phyloP scores from a whole-genome alignment of 768 basidiomycete genomes.

The Amanita exitialis region DNA sequence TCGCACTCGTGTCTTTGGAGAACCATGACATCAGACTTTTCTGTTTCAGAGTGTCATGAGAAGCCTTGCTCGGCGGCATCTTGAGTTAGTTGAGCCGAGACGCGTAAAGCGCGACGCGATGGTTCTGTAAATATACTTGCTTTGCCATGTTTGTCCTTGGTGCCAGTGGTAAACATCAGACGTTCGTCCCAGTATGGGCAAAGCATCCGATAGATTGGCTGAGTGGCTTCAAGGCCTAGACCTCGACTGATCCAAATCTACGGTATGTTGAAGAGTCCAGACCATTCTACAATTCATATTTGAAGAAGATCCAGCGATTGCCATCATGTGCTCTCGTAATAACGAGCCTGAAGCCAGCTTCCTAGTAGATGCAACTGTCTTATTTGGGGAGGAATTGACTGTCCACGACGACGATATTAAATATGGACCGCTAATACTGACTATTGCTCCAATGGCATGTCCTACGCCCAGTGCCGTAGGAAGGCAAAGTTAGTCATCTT shows the following conservation, averaged over 20 bases:
- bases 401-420: constrained; percentile 32
- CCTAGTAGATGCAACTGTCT: constrained; percentile 38
- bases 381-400: constrained; percentile 36
- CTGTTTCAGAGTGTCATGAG: constrained; percentile 45
- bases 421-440: constrained; percentile 45
- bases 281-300: constrained; percentile 1
- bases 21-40: constrained; percentile 71
- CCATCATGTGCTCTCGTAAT: constrained; percentile 3
- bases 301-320: background rate
- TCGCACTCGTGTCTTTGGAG: constrained; percentile 18
- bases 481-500: constrained; percentile 43
- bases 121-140: background rate
- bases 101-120: background rate
- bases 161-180: constrained; percentile 1
- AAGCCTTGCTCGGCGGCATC: constrained; percentile 33
- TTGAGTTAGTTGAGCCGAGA: background rate
- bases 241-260: background rate
- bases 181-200: background rate
- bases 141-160: background rate
- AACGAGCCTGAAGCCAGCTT: constrained; percentile 28
- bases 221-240: background rate
- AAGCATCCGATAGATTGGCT: constrained; percentile 5
- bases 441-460: constrained; percentile 49
- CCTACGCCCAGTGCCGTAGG: constrained; percentile 21
- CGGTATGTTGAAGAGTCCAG: constrained; percentile 2